Conservation (phyloP, 2,329 filamentous ascomycete genomes). For the Aspergillus tanneri region DNA sequence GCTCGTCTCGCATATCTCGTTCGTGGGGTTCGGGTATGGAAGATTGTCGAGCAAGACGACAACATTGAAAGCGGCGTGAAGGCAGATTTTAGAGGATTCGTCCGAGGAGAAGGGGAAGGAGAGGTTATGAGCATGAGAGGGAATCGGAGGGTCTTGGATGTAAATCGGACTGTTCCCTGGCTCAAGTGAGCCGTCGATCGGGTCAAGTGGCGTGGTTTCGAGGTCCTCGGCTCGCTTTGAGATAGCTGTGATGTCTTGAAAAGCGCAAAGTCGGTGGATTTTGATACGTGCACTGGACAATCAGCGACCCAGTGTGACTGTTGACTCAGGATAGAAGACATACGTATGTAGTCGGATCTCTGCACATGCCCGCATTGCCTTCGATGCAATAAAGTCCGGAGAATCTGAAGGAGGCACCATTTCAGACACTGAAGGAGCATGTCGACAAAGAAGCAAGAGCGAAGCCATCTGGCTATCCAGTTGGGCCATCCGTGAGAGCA, state of each 20-base stretch:
- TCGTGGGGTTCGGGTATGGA: slow-evolving; percentile 21
- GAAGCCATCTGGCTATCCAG: slow-evolving; percentile 22
- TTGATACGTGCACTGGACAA: slow-evolving; percentile 28
- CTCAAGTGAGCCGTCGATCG: neutral
- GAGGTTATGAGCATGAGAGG: slow-evolving; percentile 3
- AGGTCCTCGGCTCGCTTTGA: neutral
- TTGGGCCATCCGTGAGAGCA: slow-evolving; percentile 19
- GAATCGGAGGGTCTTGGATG: neutral
- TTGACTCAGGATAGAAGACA: neutral
- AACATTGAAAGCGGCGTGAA: slow-evolving; percentile 29
- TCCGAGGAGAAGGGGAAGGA: slow-evolving; percentile 25
- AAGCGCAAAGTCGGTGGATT: slow-evolving; percentile 30
- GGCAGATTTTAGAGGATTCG: slow-evolving; percentile 27
- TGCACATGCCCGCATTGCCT: slow-evolving; percentile 23
- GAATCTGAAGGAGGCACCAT: slow-evolving; percentile 8
- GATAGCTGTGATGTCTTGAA: slow-evolving; percentile 26
- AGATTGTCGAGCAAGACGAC: slow-evolving; percentile 27
- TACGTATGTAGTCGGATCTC: slow-evolving; percentile 30
- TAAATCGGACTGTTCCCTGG: neutral
- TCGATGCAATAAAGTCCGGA: slow-evolving; percentile 22
- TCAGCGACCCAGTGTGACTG: neutral
- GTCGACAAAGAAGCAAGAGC: slow-evolving; percentile 14
- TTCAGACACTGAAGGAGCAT: slow-evolving; percentile 7
- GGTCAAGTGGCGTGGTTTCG: neutral
- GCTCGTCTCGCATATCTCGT: slow-evolving; percentile 3